Evolutionary conservation across 495 filamentous ascomycete genomes (phyloP).

Genomic region (Ascodesmis nigricans): DNA sequence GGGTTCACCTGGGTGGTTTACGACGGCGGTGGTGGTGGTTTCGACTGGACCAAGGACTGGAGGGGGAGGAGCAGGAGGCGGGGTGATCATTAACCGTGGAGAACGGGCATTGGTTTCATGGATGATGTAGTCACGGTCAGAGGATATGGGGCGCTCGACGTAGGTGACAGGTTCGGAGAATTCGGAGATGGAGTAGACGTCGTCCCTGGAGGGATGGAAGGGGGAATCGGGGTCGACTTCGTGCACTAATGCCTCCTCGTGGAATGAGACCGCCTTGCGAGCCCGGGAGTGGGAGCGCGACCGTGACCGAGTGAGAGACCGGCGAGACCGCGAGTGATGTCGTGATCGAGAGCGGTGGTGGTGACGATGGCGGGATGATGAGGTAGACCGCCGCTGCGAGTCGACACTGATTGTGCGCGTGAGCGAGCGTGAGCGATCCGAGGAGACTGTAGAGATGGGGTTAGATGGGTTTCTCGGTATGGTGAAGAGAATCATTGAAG

Average conservation of each 20-base stretch:
- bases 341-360: background rate
- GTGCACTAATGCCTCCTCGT: constrained; percentile 12
- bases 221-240: constrained; percentile 13
- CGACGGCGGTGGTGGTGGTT: background rate
- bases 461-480: background rate
- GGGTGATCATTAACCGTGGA: background rate
- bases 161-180: background rate
- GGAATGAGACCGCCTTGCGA: constrained; percentile 19
- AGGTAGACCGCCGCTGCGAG: constrained; percentile 1
- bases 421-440: background rate
- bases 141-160: background rate
- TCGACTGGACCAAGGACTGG: background rate
- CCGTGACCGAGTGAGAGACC: too few species aligned
- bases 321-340: too few species aligned
- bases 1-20: background rate
- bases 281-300: constrained; percentile 9
- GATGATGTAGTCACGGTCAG: constrained; percentile 7
- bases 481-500: too few species aligned
- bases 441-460: background rate
- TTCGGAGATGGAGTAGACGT: constrained; percentile 7
- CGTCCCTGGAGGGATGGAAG: constrained; percentile 13
- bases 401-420: background rate
- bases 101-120: background rate
- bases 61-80: background rate
- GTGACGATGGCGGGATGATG: background rate